Conservation (phyloP, 768 basidiomycete species). For the Lactarius vividus region DNA sequence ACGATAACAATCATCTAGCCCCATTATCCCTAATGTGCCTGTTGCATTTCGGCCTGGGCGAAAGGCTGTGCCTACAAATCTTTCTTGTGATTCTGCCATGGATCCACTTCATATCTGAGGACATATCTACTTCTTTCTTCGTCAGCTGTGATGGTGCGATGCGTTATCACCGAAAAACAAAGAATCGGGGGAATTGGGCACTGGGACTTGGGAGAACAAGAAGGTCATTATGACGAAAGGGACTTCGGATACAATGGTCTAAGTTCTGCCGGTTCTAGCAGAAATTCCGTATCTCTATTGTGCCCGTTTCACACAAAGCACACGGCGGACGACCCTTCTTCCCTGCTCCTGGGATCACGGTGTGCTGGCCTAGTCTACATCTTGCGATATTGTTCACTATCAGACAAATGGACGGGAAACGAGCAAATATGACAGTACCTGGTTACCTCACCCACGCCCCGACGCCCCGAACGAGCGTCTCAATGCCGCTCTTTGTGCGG, state of each 20-base stretch:
- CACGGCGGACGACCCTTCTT: neutral
- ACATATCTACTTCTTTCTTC: neutral
- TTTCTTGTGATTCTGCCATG: neutral
- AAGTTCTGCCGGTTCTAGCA: neutral
- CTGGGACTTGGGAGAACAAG: neutral
- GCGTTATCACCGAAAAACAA: neutral
- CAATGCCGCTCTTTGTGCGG: slow-evolving; percentile 11
- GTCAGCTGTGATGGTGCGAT: neutral
- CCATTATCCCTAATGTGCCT: neutral
- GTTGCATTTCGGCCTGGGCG: neutral
- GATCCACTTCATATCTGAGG: slow-evolving; percentile 8
- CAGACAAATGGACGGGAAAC: neutral
- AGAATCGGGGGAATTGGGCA: no score
- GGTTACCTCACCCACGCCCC: slow-evolving; percentile 2
- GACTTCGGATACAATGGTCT: neutral
- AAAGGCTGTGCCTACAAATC: neutral
- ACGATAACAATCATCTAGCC: neutral
- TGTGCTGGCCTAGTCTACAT: neutral
- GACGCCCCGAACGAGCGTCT: neutral
- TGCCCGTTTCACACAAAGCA: neutral
- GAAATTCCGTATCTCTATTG: neutral
- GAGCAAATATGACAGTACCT: neutral
- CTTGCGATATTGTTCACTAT: neutral
- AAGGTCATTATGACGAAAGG: neutral
- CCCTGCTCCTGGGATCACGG: neutral